Evolutionary conservation across 78 protist species (phyloP), one percentile per base, ranked within the genome.

Genomic region (Tieghemostelium lacteum): DNA sequence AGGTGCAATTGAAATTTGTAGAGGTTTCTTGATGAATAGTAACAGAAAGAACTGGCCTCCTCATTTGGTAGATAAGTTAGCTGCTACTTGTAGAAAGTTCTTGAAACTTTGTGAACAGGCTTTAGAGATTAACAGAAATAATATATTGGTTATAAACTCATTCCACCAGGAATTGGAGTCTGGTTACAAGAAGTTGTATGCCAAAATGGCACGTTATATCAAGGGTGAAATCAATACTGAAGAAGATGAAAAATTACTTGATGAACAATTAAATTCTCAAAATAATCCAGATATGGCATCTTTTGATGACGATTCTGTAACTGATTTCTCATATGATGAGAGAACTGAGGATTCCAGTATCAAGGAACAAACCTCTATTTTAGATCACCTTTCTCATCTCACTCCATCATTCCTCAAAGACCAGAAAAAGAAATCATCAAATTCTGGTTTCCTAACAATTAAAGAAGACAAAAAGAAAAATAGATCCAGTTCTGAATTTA

Each of bases 151-250:
- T 55, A 64, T 52, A 29, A 45, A 45, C 6, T n/a, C 54, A 22
- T 80, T 80, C 76, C 88, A 80, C 7, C 75, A 80, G 24, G 88
- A 80, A 14, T 67, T 80, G n/a, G 88, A 80, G 29, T 33, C 29
- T 17, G 88, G 88, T 40, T 80, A 80, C 29, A 39, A 36, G 7
- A 31, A 29, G 37, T 57, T 80, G 4, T 54, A 54, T n/a, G 49
- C 37, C 65, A 80, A 64, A 37, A 80, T 80, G 88, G 76, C 65
- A 24, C 57, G 62, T 33, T 80, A 80, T 24, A 80, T 80, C 10
- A 58, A 45, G 10, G 88, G 76, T 57, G 88, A 80, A 57, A 80
- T 80, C 24, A 67, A 65, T 22, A 45, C 73, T n/a, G 88, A 80
- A 31, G 64, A 54, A 1, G 88, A 70, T 14, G 88, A 80, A 42